Conservation (phyloP, 164 flowering plant genomes). For the Litsea cubeba region DNA sequence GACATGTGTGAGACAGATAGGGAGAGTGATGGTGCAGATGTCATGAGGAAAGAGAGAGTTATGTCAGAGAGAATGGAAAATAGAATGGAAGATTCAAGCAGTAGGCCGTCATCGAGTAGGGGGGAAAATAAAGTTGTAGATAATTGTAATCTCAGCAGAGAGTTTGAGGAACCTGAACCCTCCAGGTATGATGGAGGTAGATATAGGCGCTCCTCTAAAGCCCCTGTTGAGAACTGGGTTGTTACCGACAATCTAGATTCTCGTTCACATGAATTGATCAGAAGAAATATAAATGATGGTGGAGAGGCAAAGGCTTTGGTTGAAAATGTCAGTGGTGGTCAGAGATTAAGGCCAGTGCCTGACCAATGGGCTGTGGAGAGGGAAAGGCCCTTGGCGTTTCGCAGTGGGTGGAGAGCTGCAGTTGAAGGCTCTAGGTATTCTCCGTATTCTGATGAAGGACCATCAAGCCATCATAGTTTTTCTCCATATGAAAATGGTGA, state of each 20-base stretch:
- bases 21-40: constrained; percentile 21
- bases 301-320: constrained; percentile 16
- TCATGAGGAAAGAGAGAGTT: constrained; percentile 12
- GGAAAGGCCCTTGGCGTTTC: constrained; percentile 8
- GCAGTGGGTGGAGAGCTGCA: constrained; percentile 16
- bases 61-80: constrained; percentile 9
- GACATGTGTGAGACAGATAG: constrained; percentile 19
- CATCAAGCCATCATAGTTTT: constrained; percentile 28
- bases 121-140: constrained; percentile 10
- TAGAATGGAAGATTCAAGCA: constrained; percentile 11
- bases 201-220: constrained; percentile 10
- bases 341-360: constrained; percentile 7
- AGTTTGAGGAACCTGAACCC: background rate
- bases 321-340: constrained; percentile 15
- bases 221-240: constrained; percentile 15
- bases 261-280: constrained; percentile 9
- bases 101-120: constrained; percentile 18
- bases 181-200: constrained; percentile 6
- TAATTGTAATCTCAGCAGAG: constrained; percentile 6
- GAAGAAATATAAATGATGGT: constrained; percentile 13
- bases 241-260: constrained; percentile 8
- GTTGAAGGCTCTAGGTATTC: constrained; percentile 24
- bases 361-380: background rate
- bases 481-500: constrained; percentile 24
- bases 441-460: constrained; percentile 35